These are phyloP conservation scores for Trametes punicea DNA, from an alignment of 768 basidiomycete species.

Conservation along the genomic window DNA sequence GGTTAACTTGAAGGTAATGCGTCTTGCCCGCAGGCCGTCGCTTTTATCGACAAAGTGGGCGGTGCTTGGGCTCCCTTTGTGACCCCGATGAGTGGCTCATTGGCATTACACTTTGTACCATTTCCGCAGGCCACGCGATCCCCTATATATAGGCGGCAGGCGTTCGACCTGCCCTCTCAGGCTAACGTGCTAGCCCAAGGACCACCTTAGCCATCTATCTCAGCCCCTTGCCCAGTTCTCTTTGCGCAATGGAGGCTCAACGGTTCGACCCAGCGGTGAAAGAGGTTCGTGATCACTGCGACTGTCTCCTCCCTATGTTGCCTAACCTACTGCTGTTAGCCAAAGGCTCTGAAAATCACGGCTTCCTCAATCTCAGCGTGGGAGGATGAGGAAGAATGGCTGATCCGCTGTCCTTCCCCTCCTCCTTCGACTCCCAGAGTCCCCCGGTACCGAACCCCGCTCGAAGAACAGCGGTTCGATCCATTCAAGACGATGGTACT, in stretches of 20 bases:
- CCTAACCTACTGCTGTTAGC: not conserved
- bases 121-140: not conserved
- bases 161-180: not conserved
- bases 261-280: not conserved
- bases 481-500: slow-evolving; percentile 8
- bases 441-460: not conserved
- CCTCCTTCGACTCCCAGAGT: slow-evolving; percentile 5
- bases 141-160: not conserved
- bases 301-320: not conserved
- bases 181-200: not conserved
- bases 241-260: slow-evolving; percentile 3
- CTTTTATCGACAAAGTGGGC: not conserved
- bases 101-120: not conserved
- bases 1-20: not conserved
- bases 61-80: not conserved
- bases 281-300: not conserved
- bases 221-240: not conserved
- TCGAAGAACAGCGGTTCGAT: slow-evolving; percentile 12
- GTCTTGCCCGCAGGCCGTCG: no score
- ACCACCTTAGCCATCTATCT: not conserved
- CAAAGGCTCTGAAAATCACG: not conserved
- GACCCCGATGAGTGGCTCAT: not conserved
- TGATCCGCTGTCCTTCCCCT: not conserved
- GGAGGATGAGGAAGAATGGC: not conserved
- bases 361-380: not conserved